Conservation (phyloP, 2,329 filamentous ascomycete species). For the Hymenoscyphus salicellus region DNA sequence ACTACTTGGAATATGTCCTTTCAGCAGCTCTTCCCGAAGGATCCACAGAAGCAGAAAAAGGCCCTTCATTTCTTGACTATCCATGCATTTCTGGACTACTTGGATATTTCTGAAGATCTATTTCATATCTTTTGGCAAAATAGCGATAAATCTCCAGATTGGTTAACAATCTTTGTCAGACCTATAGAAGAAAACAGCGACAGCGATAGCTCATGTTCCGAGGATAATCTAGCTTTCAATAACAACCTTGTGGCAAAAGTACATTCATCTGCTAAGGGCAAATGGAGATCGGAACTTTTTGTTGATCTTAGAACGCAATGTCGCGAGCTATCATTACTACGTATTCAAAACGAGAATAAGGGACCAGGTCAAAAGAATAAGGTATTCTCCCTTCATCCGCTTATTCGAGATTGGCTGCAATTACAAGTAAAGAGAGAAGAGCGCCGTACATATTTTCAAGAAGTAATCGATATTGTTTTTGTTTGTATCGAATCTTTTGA, state of each 20-base stretch:
- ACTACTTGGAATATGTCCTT: conserved; percentile 10
- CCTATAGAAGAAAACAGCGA: too few relatives aligned
- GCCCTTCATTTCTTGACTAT: conserved; percentile 4
- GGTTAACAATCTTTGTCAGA: background rate
- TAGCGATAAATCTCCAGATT: background rate
- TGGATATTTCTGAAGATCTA: conserved; percentile 5
- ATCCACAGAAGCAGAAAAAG: conserved; percentile 1
- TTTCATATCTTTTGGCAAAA: background rate
- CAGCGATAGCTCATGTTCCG: background rate
- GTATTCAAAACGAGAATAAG: background rate
- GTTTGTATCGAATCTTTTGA: conserved; percentile 4
- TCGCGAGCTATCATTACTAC: conserved; percentile 2
- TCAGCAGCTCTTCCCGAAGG: background rate
- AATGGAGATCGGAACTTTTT: conserved; percentile 1
- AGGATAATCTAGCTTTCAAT: background rate
- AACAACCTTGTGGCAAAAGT: background rate
- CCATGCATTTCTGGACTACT: conserved; percentile 2
- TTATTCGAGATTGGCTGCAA: conserved; percentile 10
- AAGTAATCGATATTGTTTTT: conserved; percentile 1
- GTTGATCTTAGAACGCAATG: background rate
- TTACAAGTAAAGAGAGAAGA: background rate
- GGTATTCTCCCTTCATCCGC: conserved; percentile 7
- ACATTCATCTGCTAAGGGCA: background rate
- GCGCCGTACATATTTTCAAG: conserved; percentile 1
- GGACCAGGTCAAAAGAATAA: background rate